These are phyloP conservation scores for Phoma sp. DNA, from an alignment of 2,329 filamentous ascomycete genomes.

Conservation along the genomic window DNA sequence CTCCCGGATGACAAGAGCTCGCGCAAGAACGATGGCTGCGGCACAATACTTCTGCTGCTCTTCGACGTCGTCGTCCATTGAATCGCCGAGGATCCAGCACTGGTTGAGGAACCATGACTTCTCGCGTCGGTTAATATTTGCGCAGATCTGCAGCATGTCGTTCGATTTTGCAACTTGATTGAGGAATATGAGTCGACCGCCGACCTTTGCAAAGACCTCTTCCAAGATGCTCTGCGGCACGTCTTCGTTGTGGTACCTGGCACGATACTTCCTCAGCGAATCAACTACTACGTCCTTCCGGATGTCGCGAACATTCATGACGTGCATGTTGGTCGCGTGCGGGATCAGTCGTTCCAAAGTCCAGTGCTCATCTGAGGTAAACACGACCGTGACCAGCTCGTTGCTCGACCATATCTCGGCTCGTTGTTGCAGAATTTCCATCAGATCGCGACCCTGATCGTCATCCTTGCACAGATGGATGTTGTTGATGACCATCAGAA, in stretches of 20 bases:
- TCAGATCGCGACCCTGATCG: conserved; percentile 83
- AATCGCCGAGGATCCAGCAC: conserved; percentile 75
- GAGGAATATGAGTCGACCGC: conserved; percentile 85
- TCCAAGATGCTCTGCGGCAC: conserved; percentile 66
- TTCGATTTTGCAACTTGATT: conserved; percentile 82
- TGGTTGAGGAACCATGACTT: conserved; percentile 81
- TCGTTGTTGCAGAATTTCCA: conserved; percentile 92
- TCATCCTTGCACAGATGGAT: conserved; percentile 90
- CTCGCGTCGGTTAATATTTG: conserved; percentile 71
- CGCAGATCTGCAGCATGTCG: conserved; percentile 82
- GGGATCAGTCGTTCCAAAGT: conserved; percentile 92
- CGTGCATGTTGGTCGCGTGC: conserved; percentile 90
- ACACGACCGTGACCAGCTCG: conserved; percentile 86
- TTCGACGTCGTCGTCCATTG: conserved; percentile 96
- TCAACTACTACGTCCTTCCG: conserved; percentile 75
- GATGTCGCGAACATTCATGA: conserved; percentile 82
- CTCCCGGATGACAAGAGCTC: conserved; percentile 83
- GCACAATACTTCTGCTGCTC: conserved; percentile 95
- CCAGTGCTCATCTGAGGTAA: conserved; percentile 98
- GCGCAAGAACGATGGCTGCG: conserved; percentile 91
- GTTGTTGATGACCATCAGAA: conserved; percentile 91
- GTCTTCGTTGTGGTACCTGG: conserved; percentile 72
- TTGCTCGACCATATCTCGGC: conserved; percentile 95
- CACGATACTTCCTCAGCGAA: conserved; percentile 78
- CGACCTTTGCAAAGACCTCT: conserved; percentile 84